phyloP scores from a whole-genome alignment of 2,329 filamentous ascomycete genomes.

The Ampelomyces quisqualis region DNA sequence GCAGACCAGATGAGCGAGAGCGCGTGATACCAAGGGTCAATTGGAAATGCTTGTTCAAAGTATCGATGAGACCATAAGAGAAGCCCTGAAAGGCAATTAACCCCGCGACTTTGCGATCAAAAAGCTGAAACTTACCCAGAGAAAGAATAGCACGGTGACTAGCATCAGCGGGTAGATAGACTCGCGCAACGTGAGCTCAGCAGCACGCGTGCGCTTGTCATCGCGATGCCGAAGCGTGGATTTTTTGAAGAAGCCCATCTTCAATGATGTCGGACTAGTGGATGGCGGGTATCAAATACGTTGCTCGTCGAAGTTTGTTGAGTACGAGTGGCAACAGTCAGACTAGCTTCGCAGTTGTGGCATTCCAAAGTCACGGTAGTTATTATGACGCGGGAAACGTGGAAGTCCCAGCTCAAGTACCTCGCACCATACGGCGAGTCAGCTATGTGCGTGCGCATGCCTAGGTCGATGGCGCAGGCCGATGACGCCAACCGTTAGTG shows the following conservation, averaged over 20 bases:
- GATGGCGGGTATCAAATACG: too few species aligned
- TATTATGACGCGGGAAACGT: not conserved
- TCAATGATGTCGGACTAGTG: slow-evolving; percentile 1
- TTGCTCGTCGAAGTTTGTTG: too few species aligned
- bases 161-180: slow-evolving; percentile 67
- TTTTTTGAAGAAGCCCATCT: slow-evolving; percentile 37
- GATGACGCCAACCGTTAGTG: slow-evolving; percentile 10
- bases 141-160: slow-evolving; percentile 66
- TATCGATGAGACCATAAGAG: slow-evolving; percentile 59
- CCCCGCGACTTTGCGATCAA: not conserved
- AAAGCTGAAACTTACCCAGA: slow-evolving; percentile 52
- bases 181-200: slow-evolving; percentile 65
- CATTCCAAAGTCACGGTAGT: too few species aligned
- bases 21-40: slow-evolving; percentile 47
- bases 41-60: slow-evolving; percentile 54
- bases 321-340: too few species aligned
- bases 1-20: slow-evolving; percentile 49
- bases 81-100: slow-evolving; percentile 46
- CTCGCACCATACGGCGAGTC: not conserved
- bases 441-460: slow-evolving; percentile 11
- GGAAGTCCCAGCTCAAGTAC: slow-evolving; percentile 3
- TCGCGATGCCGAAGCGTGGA: slow-evolving; percentile 38
- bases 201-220: slow-evolving; percentile 54
- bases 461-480: slow-evolving; percentile 10
- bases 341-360: not conserved